Evolutionary conservation across 148 eudicot genomes (phyloP).

Genomic region (Dianthus caryophyllus): DNA sequence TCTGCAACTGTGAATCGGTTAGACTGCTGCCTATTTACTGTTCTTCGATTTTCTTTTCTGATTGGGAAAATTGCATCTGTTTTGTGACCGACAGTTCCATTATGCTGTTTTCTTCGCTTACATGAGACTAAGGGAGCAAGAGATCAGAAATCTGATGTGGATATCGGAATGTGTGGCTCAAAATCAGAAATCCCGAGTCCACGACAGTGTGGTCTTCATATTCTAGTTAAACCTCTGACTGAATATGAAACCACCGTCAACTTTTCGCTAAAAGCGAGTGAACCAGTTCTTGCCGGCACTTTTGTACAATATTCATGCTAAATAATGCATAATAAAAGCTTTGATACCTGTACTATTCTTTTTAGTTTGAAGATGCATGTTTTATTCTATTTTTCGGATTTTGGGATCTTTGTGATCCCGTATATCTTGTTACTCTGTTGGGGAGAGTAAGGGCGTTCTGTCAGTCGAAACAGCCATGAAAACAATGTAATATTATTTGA

Average conservation of each 20-base stretch:
- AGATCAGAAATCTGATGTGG: slow-evolving; percentile 99
- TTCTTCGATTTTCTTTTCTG: neutral
- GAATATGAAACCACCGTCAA: slow-evolving; percentile 15
- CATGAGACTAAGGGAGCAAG: slow-evolving; percentile 94
- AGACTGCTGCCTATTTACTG: neutral
- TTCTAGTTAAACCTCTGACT: slow-evolving; percentile 37
- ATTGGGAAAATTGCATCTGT: slow-evolving; percentile 2
- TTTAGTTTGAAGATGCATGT: slow-evolving; percentile 11
- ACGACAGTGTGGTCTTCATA: slow-evolving; percentile 95
- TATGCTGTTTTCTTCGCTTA: slow-evolving; percentile 90
- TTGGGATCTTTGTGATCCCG: slow-evolving; percentile 8
- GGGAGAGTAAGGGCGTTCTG: slow-evolving; percentile 6
- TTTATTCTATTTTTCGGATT: neutral
- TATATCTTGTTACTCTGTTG: slow-evolving; percentile 17
- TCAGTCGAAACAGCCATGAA: neutral
- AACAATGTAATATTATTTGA: neutral
- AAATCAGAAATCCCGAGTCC: slow-evolving; percentile 93
- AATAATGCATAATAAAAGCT: slow-evolving; percentile 29
- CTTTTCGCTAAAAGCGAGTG: slow-evolving; percentile 4
- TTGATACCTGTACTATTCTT: slow-evolving; percentile 20
- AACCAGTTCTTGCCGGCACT: slow-evolving; percentile 14
- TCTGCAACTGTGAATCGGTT: neutral
- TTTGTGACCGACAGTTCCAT: slow-evolving; percentile 71
- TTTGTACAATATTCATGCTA: slow-evolving; percentile 23
- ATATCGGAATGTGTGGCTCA: slow-evolving; percentile 98